phyloP scores from a whole-genome alignment of 139 green algal genomes.

The Eudorina sp. region DNA sequence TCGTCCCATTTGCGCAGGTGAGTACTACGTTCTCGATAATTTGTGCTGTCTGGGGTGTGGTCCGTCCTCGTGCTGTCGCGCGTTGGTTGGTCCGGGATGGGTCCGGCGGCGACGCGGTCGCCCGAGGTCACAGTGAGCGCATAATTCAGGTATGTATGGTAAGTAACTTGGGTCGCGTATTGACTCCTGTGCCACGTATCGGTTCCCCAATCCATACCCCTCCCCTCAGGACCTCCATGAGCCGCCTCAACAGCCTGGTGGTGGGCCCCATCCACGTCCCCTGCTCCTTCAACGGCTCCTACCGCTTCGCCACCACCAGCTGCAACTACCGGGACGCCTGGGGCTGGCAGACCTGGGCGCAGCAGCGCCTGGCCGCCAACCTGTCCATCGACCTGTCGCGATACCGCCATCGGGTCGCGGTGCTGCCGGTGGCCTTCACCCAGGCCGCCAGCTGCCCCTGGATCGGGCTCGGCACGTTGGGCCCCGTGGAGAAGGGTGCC shows the following conservation, averaged over 20 bases:
- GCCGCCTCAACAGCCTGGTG: constrained; percentile 53
- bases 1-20: no score
- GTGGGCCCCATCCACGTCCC: constrained; percentile 45
- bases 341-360: constrained; percentile 39
- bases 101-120: no score
- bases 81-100: no score
- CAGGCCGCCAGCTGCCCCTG: constrained; percentile 43
- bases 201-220: no score
- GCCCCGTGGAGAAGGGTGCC: neutral
- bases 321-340: constrained; percentile 35
- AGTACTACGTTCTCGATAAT: no score
- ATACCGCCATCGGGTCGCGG: constrained; percentile 14
- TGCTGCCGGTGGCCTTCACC: constrained; percentile 25
- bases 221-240: constrained; percentile 37
- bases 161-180: no score
- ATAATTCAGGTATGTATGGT: no score
- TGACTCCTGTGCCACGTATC: no score
- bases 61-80: no score
- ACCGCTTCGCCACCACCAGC: neutral
- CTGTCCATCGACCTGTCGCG: neutral
- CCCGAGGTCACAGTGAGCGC: no score
- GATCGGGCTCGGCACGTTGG: constrained; percentile 54
- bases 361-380: neutral
- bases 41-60: no score
- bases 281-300: constrained; percentile 35